Conservation (phyloP, 352 stramenopile species). For the Pythium biforme region DNA sequence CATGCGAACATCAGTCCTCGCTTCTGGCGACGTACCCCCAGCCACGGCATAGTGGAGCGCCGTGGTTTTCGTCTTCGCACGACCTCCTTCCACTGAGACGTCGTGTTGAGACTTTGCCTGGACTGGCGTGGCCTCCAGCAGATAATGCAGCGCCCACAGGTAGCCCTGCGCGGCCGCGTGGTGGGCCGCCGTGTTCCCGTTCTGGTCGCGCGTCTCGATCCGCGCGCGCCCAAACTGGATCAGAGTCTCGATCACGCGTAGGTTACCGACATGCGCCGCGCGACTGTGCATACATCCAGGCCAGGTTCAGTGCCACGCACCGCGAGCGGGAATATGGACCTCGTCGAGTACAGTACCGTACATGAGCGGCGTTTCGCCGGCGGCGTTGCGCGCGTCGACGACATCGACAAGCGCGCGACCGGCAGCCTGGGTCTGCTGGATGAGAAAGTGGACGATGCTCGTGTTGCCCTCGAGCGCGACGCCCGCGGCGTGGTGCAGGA, state of each 20-base stretch:
- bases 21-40: constrained; percentile 20
- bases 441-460: constrained; percentile 78
- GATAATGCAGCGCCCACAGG: constrained; percentile 72
- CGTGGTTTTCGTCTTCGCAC: constrained; percentile 34
- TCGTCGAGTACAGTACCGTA: too few relatives aligned
- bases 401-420: constrained; percentile 28
- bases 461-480: constrained; percentile 30
- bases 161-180: constrained; percentile 71
- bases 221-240: constrained; percentile 51
- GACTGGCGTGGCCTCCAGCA: constrained; percentile 40
- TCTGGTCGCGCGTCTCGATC: constrained; percentile 46
- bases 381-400: constrained; percentile 55
- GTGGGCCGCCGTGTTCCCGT: constrained; percentile 66
- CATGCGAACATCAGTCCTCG: too few relatives aligned
- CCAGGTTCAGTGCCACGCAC: neutral
- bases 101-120: constrained; percentile 25
- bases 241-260: constrained; percentile 59
- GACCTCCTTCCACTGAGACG: constrained; percentile 13
- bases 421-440: constrained; percentile 61
- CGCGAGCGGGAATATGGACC: too few relatives aligned
- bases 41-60: constrained; percentile 63
- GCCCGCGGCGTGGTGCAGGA: constrained; percentile 66
- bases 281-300: too few relatives aligned
- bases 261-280: constrained; percentile 66
- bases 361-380: constrained; percentile 76